phyloP scores from a whole-genome alignment of 139 green algal species.

The Eudorina sp. region DNA sequence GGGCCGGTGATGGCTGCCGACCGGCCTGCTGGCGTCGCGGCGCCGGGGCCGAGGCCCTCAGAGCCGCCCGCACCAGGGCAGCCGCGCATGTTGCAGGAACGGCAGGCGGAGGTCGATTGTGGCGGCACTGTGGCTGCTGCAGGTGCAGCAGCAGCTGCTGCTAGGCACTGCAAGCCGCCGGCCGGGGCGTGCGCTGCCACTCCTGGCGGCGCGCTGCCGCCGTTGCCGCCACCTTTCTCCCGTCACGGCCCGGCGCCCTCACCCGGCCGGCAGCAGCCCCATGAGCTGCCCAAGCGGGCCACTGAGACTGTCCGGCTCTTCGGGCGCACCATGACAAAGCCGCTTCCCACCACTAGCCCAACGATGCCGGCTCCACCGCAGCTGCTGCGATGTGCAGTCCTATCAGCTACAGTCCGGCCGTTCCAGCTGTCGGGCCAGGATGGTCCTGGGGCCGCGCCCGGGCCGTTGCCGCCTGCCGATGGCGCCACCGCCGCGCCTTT shows the following conservation, averaged over 20 bases:
- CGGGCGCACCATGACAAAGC: conserved; percentile 1
- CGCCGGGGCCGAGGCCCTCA: too few species aligned
- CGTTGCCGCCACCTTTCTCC: not conserved
- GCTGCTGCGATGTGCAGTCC: not conserved
- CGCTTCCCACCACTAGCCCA: not conserved
- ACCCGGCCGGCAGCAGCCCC: not conserved
- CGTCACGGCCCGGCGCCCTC: not conserved
- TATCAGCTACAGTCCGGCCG: not conserved
- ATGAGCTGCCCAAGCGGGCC: not conserved
- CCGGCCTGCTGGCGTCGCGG: too few species aligned
- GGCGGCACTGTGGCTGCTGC: not conserved
- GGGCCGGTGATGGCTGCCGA: too few species aligned
- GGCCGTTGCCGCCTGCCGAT: too few species aligned
- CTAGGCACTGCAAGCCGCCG: not conserved
- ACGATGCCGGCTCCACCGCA: not conserved
- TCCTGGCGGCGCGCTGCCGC: not conserved
- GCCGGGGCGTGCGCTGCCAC: not conserved
- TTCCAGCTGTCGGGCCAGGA: not conserved
- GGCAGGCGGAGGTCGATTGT: too few species aligned
- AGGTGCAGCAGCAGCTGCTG: not conserved
- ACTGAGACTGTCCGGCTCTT: conserved; percentile 22
- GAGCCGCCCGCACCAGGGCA: too few species aligned
- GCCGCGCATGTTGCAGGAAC: too few species aligned
- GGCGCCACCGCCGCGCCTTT: not conserved
- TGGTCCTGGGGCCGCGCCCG: too few species aligned